Conservation (phyloP, 352 stramenopile species). For the Albugo laibachii region DNA sequence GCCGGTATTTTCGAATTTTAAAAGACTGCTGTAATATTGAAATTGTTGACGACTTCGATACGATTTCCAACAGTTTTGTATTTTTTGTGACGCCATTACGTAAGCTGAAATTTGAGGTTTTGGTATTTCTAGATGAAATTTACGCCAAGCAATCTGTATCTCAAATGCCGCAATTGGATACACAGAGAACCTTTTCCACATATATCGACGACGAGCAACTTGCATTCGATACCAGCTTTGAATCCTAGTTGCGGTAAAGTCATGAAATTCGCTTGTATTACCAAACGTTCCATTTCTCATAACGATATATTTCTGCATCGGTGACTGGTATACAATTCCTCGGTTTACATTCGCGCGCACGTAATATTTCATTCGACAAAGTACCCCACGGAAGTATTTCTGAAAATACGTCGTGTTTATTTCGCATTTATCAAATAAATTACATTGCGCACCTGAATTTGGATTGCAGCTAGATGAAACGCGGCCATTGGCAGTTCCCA, state of each 20-base stretch:
- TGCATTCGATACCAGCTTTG: constrained; percentile 59
- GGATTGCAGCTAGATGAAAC: constrained; percentile 48
- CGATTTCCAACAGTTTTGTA: constrained; percentile 49
- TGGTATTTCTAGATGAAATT: constrained; percentile 18
- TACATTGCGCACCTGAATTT: constrained; percentile 27
- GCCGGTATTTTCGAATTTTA: constrained; percentile 55
- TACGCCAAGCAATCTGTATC: constrained; percentile 56
- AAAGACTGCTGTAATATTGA: constrained; percentile 55
- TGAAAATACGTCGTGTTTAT: constrained; percentile 1
- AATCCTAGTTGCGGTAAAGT: constrained; percentile 33
- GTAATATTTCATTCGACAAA: constrained; percentile 15
- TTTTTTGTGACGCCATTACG: constrained; percentile 17
- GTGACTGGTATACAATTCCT: constrained; percentile 9
- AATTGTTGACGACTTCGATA: constrained; percentile 64
- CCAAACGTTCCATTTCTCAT: constrained; percentile 21
- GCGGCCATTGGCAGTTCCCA: constrained; percentile 72
- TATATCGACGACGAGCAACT: constrained; percentile 18
- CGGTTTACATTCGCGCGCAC: constrained; percentile 1
- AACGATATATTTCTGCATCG: constrained; percentile 58
- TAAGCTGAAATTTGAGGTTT: constrained; percentile 12
- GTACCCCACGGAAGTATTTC: constrained; percentile 41
- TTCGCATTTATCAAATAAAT: constrained; percentile 2
- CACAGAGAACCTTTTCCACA: constrained; percentile 29
- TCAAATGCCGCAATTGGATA: constrained; percentile 78
- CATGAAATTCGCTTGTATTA: constrained; percentile 30